Evolutionary conservation across 768 basidiomycete genomes (phyloP), one percentile per base, ranked within the genome.

Genomic region (Tylopilus felleus): DNA sequence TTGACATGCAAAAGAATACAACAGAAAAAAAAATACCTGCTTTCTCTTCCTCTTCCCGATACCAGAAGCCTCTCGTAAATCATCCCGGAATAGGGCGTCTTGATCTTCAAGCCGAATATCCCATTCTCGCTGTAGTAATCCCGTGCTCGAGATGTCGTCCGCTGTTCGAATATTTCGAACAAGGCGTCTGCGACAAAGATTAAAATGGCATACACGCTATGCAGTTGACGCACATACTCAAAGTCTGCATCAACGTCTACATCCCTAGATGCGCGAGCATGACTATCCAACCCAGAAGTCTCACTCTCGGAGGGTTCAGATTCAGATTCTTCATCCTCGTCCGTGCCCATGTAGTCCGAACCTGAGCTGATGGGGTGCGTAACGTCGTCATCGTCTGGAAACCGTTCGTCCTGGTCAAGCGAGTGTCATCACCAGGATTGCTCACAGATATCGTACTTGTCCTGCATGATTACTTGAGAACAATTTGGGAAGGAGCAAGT

Each of bases 41-140:
- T 74, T 77, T 54, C 75, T 70, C 59, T 74, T 63, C 52, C 67
- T 72, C 51, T 63, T 75, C 14, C 89, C 88, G 29, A 92, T 79
- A 6, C 89, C 89, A 9, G 88, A 86, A 7, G 88, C 88, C 16
- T 45, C 48, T 19, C 53, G 53, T 25, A 92, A 71, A 61, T 90
- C 88, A 52, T 90, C 85, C 14, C 80, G 82, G 63, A 91, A 88
- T 58, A 85, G 80, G 1, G 79, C 79, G 13, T 88, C 83, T 52
- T 77, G 76, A 49, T 90, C 84, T 61, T 85, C 81, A 41, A 55
- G 49, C 31, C 36, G 49, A 10, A 55, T 42, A 9, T 55, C 54
- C 54, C 54, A 55, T n/a, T 55, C 54, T 27, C 38, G 49, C 22
- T 55, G 54, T 31, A 55, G 39, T n/a, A 51, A 19, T 7, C 53